Evolutionary conservation across 345 rosid genomes (phyloP).

Genomic region (Syzygium jambos): DNA sequence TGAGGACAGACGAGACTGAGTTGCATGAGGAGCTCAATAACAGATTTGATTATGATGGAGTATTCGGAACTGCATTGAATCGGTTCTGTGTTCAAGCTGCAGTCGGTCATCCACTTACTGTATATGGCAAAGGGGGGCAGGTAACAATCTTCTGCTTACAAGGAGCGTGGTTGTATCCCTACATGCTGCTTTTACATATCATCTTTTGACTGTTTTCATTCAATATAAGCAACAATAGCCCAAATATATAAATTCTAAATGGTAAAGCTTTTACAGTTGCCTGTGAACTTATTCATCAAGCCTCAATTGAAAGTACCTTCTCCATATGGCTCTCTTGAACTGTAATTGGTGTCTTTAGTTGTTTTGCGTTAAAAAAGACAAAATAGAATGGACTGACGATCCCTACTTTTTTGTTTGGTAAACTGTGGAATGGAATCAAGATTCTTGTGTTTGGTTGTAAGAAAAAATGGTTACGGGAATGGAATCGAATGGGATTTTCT

Average conservation of each 20-base stretch:
- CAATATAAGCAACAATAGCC: background rate
- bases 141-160: conserved; percentile 24
- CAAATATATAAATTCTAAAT: background rate
- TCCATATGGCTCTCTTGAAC: background rate
- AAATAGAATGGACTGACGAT: background rate
- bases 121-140: conserved; percentile 98
- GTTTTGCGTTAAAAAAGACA: background rate
- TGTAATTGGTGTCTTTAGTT: background rate
- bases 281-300: background rate
- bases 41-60: conserved; percentile 90
- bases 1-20: conserved; percentile 83
- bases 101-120: conserved; percentile 89
- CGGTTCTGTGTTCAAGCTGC: conserved; percentile 98
- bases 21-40: conserved; percentile 80
- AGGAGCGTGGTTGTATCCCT: background rate
- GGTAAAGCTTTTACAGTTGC: background rate
- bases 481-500: background rate
- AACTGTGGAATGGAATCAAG: background rate
- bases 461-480: background rate
- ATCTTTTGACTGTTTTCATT: background rate
- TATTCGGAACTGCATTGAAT: conserved; percentile 91
- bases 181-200: background rate
- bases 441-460: background rate
- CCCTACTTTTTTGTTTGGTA: background rate
- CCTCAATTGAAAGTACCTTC: background rate